phyloP scores from a whole-genome alignment of 805 yeast genomes.

The Pichia cephalocereana region DNA sequence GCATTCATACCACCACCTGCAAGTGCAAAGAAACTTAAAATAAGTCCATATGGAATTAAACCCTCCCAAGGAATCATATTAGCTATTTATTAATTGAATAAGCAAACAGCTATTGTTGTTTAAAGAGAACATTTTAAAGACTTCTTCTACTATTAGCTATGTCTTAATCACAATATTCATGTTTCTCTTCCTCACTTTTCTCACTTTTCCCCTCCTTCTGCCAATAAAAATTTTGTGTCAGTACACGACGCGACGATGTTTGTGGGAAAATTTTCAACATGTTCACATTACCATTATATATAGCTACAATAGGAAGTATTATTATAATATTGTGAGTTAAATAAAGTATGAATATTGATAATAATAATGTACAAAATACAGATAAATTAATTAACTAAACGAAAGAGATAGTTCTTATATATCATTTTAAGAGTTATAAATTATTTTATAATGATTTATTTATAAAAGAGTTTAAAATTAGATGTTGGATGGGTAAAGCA shows the following conservation, averaged over 20 bases:
- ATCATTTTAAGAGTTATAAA: constrained; percentile 14
- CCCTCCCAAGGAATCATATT: constrained; percentile 65
- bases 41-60: constrained; percentile 50
- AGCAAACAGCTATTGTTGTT: no score
- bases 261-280: no score
- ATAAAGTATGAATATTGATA: no score
- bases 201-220: no score
- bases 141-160: no score
- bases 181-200: no score
- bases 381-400: constrained; percentile 3
- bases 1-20: constrained; percentile 44
- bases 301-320: no score
- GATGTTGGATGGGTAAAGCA: constrained; percentile 99
- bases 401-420: constrained; percentile 5
- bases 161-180: no score
- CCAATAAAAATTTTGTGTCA: no score
- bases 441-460: constrained; percentile 8
- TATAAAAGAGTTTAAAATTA: constrained; percentile 34
- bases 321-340: no score
- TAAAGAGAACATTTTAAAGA: no score
- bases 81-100: background rate
- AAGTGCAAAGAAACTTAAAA: constrained; percentile 39
- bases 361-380: constrained; percentile 1
- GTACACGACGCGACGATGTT: background rate
- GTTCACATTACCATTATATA: no score